Evolutionary conservation across 2,329 filamentous ascomycete species (phyloP).

Genomic region (Fusarium cicatricum): DNA sequence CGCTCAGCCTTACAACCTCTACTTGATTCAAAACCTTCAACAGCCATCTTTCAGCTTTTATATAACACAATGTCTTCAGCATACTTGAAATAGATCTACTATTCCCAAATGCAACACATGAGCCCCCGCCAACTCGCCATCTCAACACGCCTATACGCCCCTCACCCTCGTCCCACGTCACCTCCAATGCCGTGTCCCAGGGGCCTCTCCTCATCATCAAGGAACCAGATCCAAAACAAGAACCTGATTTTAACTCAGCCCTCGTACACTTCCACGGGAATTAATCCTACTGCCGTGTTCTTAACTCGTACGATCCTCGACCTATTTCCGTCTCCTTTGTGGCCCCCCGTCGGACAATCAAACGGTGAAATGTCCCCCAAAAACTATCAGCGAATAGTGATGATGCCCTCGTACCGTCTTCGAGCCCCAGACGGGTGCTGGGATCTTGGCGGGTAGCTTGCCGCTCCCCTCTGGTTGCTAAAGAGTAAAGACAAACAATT

Average conservation of each 20-base stretch:
- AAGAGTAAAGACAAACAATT: conserved; percentile 20
- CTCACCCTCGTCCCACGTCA: conserved; percentile 36
- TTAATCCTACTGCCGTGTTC: conserved; percentile 19
- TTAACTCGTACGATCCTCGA: background rate
- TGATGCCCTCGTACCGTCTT: background rate
- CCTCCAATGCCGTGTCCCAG: conserved; percentile 34
- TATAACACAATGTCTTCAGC: background rate
- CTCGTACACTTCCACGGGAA: conserved; percentile 13
- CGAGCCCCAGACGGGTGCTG: conserved; percentile 9
- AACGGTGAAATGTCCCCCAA: too few species aligned
- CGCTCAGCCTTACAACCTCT: background rate
- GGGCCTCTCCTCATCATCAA: background rate
- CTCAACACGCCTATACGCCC: conserved; percentile 1
- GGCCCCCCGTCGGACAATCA: background rate
- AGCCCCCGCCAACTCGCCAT: background rate
- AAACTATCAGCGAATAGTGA: too few species aligned
- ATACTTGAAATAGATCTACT: too few species aligned
- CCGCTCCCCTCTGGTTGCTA: conserved; percentile 9
- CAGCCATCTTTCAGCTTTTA: too few species aligned
- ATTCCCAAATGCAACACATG: background rate
- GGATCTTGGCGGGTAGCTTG: conserved; percentile 25
- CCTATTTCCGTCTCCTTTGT: conserved; percentile 35
- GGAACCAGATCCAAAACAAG: background rate
- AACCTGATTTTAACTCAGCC: background rate
- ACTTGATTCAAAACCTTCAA: background rate